phyloP scores from a whole-genome alignment of 345 rosid genomes.

The Camelina sativa region DNA sequence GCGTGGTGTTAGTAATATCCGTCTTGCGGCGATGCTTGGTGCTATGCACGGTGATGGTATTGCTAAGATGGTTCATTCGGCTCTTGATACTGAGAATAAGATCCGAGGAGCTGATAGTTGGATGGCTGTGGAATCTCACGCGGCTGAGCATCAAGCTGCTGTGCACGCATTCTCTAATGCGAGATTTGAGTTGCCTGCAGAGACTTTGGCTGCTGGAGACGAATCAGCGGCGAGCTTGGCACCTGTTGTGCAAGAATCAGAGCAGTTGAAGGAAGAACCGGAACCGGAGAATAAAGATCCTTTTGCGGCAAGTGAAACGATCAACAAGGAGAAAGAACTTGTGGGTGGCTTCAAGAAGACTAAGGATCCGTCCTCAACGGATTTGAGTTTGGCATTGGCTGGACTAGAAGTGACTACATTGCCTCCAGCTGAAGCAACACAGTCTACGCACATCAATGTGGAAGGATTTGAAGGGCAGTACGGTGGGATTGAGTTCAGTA shows the following conservation, averaged over 20 bases:
- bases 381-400: too few relatives aligned
- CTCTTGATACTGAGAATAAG: constrained; percentile 84
- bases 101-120: constrained; percentile 93
- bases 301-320: constrained; percentile 79
- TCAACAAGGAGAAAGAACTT: constrained; percentile 76
- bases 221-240: constrained; percentile 68
- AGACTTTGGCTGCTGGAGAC: constrained; percentile 84
- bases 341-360: constrained; percentile 90
- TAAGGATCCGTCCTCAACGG: too few relatives aligned
- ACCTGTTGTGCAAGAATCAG: constrained; percentile 57
- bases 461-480: too few relatives aligned
- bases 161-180: constrained; percentile 67
- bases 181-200: constrained; percentile 77
- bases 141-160: constrained; percentile 67
- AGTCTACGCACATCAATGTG: too few relatives aligned
- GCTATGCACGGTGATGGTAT: constrained; percentile 97
- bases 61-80: constrained; percentile 98
- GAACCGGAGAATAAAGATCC: constrained; percentile 76
- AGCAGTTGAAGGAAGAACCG: constrained; percentile 64
- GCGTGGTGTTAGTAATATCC: constrained; percentile 86
- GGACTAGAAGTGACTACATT: too few relatives aligned
- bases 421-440: too few relatives aligned
- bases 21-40: constrained; percentile 92
- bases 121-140: constrained; percentile 61
- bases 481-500: too few relatives aligned